Base-by-base conservation (phyloP, 306 rosid genomes). In the Alnus rubra region DNA sequence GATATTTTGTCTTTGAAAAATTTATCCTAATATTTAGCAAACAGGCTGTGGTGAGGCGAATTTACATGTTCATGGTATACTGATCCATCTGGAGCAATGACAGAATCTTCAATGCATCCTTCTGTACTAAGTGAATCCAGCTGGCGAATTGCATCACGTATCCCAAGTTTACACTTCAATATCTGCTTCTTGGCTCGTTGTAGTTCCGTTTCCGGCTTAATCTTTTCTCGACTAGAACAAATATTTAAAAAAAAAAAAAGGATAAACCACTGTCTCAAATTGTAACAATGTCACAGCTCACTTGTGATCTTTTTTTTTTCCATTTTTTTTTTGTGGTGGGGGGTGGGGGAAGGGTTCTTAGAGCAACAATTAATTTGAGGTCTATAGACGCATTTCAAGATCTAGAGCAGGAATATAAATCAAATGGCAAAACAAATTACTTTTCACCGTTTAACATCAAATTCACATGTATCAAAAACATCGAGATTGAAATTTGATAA, bases 121-220 rank as follows among this genome's bases (percentile, higher is more conserved):
- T 78, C 84, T 28, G 93, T 86, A 82, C 94, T 80, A 76, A 94
- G 94, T 67, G 87, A 89, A 90, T 92, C 91, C 82, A 94, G 84
- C 80, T 94, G 92, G 71, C 45, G 87, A 84, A 94, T 84, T 8
- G 87, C 92, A 80, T 94, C 96, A 44, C 98, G 92, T 45, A 94
- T 86, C 63, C 96, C 86, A 78, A 94, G 98, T 83, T 90, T 94
- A 81, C 88, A 94, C 73, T 94, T 83, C 69, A 92, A 84, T 86
- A 94, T 94, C 92, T 94, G 94, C 83, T 87, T 90, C 80, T 51
- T 76, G 53, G 98, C 98, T 87, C 97, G 87, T 80, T 84, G 88
- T 67, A 94, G 88, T 84, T 94, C 98, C 80, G 85, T 92, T 78
- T 92, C 98, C 14, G 97, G 98, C 87, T 83, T 90, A 77, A 94